Base-by-base conservation (phyloP, 2,329 filamentous ascomycete species). In the Alternaria gansuensis region DNA sequence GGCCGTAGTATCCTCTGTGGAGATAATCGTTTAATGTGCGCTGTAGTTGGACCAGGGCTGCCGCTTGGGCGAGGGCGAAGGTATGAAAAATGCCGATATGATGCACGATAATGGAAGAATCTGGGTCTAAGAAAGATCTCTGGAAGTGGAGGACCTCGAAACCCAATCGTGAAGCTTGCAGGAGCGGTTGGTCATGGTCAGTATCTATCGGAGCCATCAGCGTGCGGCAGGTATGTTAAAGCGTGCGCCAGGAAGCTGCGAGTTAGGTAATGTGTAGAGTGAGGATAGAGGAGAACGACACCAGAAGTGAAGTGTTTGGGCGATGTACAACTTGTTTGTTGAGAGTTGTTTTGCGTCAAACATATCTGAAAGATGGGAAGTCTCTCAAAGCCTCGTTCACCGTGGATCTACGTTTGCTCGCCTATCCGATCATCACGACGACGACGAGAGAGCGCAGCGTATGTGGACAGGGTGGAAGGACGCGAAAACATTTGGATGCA, bases 71-170 rank as follows among this genome's bases (percentile, higher is more conserved):
- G 24, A 17, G 39, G 1, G 36, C 31, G 14, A 54, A 17, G 44
- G 26, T 54, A 28, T 40, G 14, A 29, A 50, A 60, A 24, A n/a
- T 31, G 14, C 54, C 58, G 24, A 60, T 41, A 34, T 23, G 11
- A 29, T 36, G n/a, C 8, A 23, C 40, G 36, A 40, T 44, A 11
- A 33, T 14, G 3, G 34, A 9, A 11, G 39, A n/a, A 28, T 29
- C 21, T n/a, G 34, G 44, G 9, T 8, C n/a, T 14, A 31, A 21
- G 6, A 29, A 31, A 23, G n/a, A 14, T 5, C 45, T 40, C 6
- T 40, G 9, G 33, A 17, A 51, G 24, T 45, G 52, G 6, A 40
- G 13, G n/a, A 56, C 29, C 21, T n/a, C 14, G 13, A 46, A 59
- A 21, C 17, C 39, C 8, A 31, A 5, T 5, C 4, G 7, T 8